Percentiles rank a stretch among this genome's conserved stretches.
These are phyloP conservation scores for Trichoderma sp. DNA, from an alignment of 2,329 filamentous ascomycete species.

Conservation along the genomic window DNA sequence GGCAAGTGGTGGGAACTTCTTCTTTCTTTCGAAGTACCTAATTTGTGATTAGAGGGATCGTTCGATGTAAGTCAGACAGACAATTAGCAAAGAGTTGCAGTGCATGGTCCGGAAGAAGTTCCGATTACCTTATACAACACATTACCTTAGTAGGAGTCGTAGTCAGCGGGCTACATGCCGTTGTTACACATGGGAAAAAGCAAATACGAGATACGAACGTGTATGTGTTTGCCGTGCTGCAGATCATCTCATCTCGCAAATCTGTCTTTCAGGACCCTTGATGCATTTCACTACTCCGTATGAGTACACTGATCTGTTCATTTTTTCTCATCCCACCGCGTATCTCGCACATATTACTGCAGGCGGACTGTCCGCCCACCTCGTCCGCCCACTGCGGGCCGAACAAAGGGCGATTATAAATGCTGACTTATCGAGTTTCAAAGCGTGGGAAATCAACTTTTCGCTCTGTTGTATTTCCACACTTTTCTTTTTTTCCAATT, in stretches of 20 bases:
- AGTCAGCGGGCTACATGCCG: not conserved
- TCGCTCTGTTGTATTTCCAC: not conserved
- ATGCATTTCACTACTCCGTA: not conserved
- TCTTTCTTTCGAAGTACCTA: not conserved
- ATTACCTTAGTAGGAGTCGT: not conserved
- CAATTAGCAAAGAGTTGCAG: not conserved
- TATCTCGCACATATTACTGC: not conserved
- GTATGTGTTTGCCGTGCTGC: not conserved
- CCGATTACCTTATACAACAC: not conserved
- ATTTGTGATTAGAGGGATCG: not conserved
- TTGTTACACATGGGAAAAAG: not conserved
- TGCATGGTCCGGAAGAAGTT: not conserved
- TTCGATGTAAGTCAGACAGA: not conserved
- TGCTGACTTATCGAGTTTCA: constrained; percentile 5
- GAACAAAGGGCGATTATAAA: not conserved
- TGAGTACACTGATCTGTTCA: too few relatives aligned
- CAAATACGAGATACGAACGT: not conserved
- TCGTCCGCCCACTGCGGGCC: not conserved
- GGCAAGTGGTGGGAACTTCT: not conserved
- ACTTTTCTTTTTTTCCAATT: not conserved
- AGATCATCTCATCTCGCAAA: not conserved
- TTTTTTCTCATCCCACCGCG: not conserved
- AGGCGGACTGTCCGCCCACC: not conserved
- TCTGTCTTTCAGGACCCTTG: not conserved
- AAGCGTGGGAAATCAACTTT: not conserved